Evolutionary conservation across 306 rosid genomes (phyloP), one percentile per base, ranked within the genome.

Genomic region (Pterocarpus santalinus): DNA sequence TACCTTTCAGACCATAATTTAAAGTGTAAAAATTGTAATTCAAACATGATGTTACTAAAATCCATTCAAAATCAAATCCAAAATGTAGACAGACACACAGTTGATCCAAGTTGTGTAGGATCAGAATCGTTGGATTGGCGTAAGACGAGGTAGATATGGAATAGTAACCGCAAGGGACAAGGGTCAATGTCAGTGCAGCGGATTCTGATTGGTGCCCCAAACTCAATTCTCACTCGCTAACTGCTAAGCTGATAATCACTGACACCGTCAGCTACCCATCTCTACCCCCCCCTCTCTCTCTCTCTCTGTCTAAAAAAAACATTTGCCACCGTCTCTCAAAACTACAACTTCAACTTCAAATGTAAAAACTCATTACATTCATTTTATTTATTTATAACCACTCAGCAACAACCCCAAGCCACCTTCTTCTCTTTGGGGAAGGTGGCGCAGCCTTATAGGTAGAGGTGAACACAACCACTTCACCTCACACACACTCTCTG

Each of bases 221-320:
- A 64, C 41, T 80, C 80, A 73, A 22, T 78, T 41, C 74, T 39
- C 60, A 41, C 62, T 39, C 60, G 79, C 72, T 77, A 72, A 22
- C 28, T 22, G 28, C 28, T 22, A 22, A 22, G 28, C 28, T 22
- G 28, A 22, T 22, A 22, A 38, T 30, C 53, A 58, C 90, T 79
- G 87, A 87, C 88, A 77, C 87, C 80, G 87, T 89, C 91, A 92
- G 83, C 93, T 73, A 51, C 85, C 79, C 41, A 39, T 65, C 62
- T 79, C 84, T 76, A 60, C 51, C 77, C 13, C 55, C 8, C 15
- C 10, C 58, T 60, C 16, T 52, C 51, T 47, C 72, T 47, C 16
- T 58, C 28, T 22, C 28, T 22, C 28, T 22, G 0, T 22, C 28
- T 22, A 22, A 1, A 22, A 22, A 22, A 22, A 22, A 22, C 28